phyloP scores from a whole-genome alignment of 2,329 filamentous ascomycete genomes.

The Escovopsis weberi region DNA sequence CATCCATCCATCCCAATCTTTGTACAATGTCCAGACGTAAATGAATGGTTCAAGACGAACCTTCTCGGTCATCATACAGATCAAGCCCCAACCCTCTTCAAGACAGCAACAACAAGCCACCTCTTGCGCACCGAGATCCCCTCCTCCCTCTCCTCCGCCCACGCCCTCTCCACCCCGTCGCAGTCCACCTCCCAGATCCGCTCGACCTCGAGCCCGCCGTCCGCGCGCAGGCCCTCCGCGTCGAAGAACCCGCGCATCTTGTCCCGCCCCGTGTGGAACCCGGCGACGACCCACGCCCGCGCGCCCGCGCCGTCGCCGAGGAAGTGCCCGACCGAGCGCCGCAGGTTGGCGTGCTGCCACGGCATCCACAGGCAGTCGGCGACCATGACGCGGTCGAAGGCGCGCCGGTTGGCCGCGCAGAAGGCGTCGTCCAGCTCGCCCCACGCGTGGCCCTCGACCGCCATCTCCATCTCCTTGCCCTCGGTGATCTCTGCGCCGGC shows the following conservation, averaged over 20 bases:
- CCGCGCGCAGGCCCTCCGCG: constrained; percentile 23
- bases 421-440: constrained; percentile 27
- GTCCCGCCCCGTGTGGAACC: constrained; percentile 56
- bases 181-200: constrained; percentile 56
- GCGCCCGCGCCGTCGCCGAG: constrained; percentile 29
- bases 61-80: too few species aligned
- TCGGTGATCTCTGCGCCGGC: too few species aligned
- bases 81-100: constrained; percentile 22
- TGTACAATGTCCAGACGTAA: too few species aligned
- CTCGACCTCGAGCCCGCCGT: constrained; percentile 44
- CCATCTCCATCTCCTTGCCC: constrained; percentile 10
- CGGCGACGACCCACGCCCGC: constrained; percentile 50
- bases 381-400: constrained; percentile 49
- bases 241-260: constrained; percentile 55
- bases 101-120: constrained; percentile 50
- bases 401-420: constrained; percentile 10
- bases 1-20: too few species aligned
- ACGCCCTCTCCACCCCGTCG: constrained; percentile 45
- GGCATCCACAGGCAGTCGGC: constrained; percentile 68
- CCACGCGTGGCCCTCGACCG: constrained; percentile 50
- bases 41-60: too few species aligned
- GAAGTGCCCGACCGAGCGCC: constrained; percentile 47
- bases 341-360: constrained; percentile 53
- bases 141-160: constrained; percentile 48
- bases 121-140: constrained; percentile 49